phyloP scores from a whole-genome alignment of 164 flowering plant species.

The Vitis rotundifolia region DNA sequence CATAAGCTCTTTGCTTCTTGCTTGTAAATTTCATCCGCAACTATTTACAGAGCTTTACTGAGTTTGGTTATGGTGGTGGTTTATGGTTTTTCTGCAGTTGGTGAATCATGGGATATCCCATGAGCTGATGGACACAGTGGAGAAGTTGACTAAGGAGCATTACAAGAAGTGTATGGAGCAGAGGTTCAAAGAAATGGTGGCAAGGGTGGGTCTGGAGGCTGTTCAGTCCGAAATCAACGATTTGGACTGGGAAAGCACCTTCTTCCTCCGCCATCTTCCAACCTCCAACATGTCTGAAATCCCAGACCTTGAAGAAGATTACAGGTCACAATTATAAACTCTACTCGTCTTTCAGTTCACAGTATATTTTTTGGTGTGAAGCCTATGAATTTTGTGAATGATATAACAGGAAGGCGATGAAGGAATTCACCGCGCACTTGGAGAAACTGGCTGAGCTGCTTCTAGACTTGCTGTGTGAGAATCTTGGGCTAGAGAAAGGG shows the following conservation, averaged over 20 bases:
- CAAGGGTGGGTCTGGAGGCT: constrained; percentile 51
- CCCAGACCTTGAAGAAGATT: constrained; percentile 66
- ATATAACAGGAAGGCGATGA: constrained; percentile 56
- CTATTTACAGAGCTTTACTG: not conserved
- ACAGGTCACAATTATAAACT: constrained; percentile 38
- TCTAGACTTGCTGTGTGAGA: constrained; percentile 78
- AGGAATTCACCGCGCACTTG: constrained; percentile 58
- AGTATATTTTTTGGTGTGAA: too few species aligned
- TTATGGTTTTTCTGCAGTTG: constrained; percentile 36
- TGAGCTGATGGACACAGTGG: constrained; percentile 80
- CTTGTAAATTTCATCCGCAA: not conserved
- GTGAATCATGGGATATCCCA: constrained; percentile 75
- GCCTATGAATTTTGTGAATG: not conserved
- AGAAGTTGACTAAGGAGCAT: constrained; percentile 78
- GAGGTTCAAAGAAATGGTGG: constrained; percentile 74
- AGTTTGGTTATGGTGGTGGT: not conserved
- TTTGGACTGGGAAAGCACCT: constrained; percentile 90
- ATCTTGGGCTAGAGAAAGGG: constrained; percentile 78
- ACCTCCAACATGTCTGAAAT: constrained; percentile 70
- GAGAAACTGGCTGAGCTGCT: constrained; percentile 79
- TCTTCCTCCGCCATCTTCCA: constrained; percentile 83
- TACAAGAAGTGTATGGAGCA: constrained; percentile 70
- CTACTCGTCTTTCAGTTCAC: not conserved
- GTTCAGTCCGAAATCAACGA: constrained; percentile 54
- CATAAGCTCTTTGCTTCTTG: too few species aligned